These are phyloP conservation scores for Peronosclerospora sorghi DNA, from an alignment of 352 stramenopile species.

Conservation along the genomic window DNA sequence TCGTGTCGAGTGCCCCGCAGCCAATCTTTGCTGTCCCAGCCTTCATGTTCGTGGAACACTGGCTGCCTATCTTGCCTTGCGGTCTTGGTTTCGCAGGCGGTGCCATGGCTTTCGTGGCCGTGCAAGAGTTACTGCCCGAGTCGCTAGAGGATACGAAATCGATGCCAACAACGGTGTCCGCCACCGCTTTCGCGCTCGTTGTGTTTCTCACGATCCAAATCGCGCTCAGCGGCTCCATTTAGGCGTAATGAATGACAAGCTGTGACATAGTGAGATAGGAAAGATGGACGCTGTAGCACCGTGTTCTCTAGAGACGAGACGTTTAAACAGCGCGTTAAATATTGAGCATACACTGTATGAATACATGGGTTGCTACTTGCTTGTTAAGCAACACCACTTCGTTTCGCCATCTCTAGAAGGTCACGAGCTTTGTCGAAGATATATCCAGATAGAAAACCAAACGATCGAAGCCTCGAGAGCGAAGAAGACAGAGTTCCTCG, in stretches of 20 bases:
- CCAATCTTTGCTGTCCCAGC: conserved; percentile 96
- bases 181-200: conserved; percentile 64
- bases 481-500: no score
- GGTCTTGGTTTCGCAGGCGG: conserved; percentile 95
- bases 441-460: no score
- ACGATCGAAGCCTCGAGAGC: no score
- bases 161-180: conserved; percentile 47
- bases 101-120: conserved; percentile 94
- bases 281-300: neutral
- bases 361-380: no score
- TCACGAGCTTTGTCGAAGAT: no score
- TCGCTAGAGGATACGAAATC: conserved; percentile 82
- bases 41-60: conserved; percentile 88
- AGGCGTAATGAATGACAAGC: conserved; percentile 1
- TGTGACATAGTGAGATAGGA: neutral
- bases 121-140: conserved; percentile 74
- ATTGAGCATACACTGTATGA: neutral
- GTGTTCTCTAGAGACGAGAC: neutral
- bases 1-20: conserved; percentile 89
- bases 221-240: conserved; percentile 50
- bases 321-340: neutral
- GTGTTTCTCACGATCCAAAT: conserved; percentile 79
- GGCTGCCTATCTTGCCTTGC: conserved; percentile 90
- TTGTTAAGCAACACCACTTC: no score
- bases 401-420: no score